Percentiles rank a stretch among this genome's conserved stretches.
phyloP scores from a whole-genome alignment of 306 rosid species.

The Styphnolobium japonicum region DNA sequence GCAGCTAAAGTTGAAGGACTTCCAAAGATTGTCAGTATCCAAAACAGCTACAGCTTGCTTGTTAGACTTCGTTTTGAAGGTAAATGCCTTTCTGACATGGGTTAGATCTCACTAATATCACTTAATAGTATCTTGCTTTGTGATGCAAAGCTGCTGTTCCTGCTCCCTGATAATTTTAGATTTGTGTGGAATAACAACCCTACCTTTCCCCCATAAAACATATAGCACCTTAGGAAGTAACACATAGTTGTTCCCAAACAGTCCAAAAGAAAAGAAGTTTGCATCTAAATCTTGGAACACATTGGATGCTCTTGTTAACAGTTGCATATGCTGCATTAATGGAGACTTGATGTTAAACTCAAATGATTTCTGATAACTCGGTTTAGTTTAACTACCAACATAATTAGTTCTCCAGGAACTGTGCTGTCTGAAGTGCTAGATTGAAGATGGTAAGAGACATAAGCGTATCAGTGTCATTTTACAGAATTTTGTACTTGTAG shows the following conservation, averaged over 20 bases:
- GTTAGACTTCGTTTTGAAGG: conserved; percentile 71
- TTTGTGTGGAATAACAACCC: not conserved
- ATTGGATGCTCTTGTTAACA: not conserved
- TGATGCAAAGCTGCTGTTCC: not conserved
- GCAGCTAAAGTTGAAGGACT: conserved; percentile 82
- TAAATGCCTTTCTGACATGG: conserved; percentile 19
- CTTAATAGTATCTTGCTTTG: not conserved
- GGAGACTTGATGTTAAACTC: not conserved
- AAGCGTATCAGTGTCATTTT: not conserved
- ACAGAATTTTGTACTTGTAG: not conserved
- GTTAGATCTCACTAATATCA: not conserved
- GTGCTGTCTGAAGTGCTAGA: not conserved
- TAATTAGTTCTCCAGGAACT: not conserved
- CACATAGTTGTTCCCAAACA: not conserved
- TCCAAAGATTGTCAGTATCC: conserved; percentile 91
- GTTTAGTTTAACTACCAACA: not conserved
- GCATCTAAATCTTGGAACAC: not conserved
- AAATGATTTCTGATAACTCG: not conserved
- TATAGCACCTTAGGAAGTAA: not conserved
- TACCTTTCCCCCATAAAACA: not conserved
- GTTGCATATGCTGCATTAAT: not conserved
- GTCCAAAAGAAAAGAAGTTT: not conserved
- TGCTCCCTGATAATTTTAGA: not conserved
- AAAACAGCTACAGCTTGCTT: conserved; percentile 76
- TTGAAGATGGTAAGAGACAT: not conserved